These are phyloP conservation scores for Eragrostis nindensis DNA, from an alignment of 176 grass and related monocot genomes.

Conservation along the genomic window DNA sequence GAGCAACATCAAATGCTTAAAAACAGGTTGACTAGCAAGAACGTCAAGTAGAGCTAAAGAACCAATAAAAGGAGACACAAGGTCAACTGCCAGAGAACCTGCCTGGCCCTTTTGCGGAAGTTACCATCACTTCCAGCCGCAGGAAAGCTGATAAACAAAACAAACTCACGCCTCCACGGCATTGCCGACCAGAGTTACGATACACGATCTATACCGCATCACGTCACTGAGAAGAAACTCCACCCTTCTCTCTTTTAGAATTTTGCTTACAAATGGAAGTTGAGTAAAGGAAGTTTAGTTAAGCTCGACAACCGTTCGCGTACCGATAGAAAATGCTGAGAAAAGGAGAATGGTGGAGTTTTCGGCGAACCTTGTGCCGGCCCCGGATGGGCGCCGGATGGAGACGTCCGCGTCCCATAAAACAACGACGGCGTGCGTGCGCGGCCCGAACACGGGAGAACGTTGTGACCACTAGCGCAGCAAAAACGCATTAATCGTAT, in stretches of 20 bases:
- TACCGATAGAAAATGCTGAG: neutral
- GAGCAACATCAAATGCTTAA: neutral
- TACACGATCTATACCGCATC: neutral
- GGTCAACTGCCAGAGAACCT: conserved; percentile 22
- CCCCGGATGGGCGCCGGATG: conserved; percentile 26
- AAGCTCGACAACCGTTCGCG: neutral
- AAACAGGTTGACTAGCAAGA: neutral
- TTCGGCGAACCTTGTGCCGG: conserved; percentile 19
- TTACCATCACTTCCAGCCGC: neutral
- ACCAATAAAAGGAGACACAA: conserved; percentile 7
- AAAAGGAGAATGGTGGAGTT: neutral
- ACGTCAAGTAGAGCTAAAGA: neutral
- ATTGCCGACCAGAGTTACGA: conserved; percentile 33
- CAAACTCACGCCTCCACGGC: conserved; percentile 4
- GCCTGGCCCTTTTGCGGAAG: neutral
- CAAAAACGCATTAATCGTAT: neutral
- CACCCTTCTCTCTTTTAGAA: neutral
- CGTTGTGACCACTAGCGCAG: conserved; percentile 22
- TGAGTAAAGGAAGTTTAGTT: conserved; percentile 1
- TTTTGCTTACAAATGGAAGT: conserved; percentile 4
- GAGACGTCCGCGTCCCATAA: conserved; percentile 38
- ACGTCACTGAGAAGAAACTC: neutral
- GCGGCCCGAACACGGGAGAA: conserved; percentile 21
- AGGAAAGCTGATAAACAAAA: neutral
- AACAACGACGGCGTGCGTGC: conserved; percentile 39